These are phyloP conservation scores for Candida tunisiensis DNA, from an alignment of 1,139 yeast species.

Conservation along the genomic window DNA sequence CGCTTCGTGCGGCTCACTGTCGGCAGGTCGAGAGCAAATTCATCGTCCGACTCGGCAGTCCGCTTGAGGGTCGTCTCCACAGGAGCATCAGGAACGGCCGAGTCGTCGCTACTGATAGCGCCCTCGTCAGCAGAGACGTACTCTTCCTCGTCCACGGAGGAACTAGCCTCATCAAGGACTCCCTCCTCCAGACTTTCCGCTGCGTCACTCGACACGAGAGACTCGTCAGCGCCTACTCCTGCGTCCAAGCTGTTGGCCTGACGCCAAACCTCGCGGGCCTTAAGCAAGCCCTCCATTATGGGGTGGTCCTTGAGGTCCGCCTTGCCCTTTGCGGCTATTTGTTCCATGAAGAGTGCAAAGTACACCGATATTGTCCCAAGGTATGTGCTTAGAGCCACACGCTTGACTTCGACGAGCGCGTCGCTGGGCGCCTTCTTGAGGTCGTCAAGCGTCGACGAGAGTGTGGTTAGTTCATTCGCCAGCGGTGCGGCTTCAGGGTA, in stretches of 20 bases:
- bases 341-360: slow-evolving; percentile 47
- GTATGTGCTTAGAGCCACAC: slow-evolving; percentile 59
- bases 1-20: slow-evolving; percentile 6
- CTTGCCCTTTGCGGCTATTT: slow-evolving; percentile 23
- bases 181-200: slow-evolving; percentile 1
- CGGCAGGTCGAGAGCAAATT: slow-evolving; percentile 17
- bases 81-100: slow-evolving; percentile 4
- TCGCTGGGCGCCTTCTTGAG: slow-evolving; percentile 14
- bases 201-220: background rate
- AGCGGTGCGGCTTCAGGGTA: slow-evolving; percentile 79
- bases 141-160: slow-evolving; percentile 7
- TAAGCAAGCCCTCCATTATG: slow-evolving; percentile 71
- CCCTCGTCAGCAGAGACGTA: slow-evolving; percentile 11
- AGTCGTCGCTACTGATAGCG: slow-evolving; percentile 6
- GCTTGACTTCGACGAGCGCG: slow-evolving; percentile 26
- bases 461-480: slow-evolving; percentile 35
- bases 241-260: slow-evolving; percentile 3
- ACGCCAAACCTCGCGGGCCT: slow-evolving; percentile 81
- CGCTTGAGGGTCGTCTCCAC: background rate
- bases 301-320: slow-evolving; percentile 69
- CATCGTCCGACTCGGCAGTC: too few relatives aligned
- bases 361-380: slow-evolving; percentile 60
- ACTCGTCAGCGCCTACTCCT: background rate
- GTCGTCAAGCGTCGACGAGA: slow-evolving; percentile 31
- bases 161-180: slow-evolving; percentile 4